Evolutionary conservation across 106 monocot genomes (phyloP).

Genomic region (Apostasia ramifera): DNA sequence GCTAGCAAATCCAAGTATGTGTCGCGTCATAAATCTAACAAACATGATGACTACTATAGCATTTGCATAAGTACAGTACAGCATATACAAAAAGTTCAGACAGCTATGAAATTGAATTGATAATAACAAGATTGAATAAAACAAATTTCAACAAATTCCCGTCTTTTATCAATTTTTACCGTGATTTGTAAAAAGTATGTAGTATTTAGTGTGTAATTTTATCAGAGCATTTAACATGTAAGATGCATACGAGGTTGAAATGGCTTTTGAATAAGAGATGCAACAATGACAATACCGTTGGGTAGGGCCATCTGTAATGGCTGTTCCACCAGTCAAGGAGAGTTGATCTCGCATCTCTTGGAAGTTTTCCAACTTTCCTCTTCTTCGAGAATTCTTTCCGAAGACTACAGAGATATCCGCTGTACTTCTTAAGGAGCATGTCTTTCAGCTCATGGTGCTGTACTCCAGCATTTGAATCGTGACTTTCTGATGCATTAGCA

Average conservation of each 20-base stretch:
- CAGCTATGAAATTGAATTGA: too few species aligned
- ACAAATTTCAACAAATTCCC: neutral
- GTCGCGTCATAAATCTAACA: too few species aligned
- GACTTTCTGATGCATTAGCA: slow-evolving; percentile 25
- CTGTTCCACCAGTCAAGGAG: slow-evolving; percentile 65
- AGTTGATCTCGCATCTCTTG: slow-evolving; percentile 47
- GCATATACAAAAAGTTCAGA: too few species aligned
- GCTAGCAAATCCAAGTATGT: too few species aligned
- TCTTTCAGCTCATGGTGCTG: slow-evolving; percentile 54
- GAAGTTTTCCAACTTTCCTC: slow-evolving; percentile 70
- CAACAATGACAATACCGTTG: slow-evolving; percentile 34
- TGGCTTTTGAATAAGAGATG: neutral
- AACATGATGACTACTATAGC: too few species aligned
- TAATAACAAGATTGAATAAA: too few species aligned
- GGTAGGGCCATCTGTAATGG: slow-evolving; percentile 73
- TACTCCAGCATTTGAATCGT: slow-evolving; percentile 20
- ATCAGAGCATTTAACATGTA: neutral
- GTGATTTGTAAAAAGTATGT: too few species aligned
- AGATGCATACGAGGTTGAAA: neutral
- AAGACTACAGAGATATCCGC: slow-evolving; percentile 55
- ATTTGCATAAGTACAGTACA: too few species aligned
- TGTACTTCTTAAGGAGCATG: slow-evolving; percentile 75
- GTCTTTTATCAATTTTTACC: neutral
- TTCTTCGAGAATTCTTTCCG: slow-evolving; percentile 70
- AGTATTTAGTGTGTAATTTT: too few species aligned